phyloP scores from a whole-genome alignment of 225 moss, liverwort and hornwort species.

The Marchantia polymorpha region DNA sequence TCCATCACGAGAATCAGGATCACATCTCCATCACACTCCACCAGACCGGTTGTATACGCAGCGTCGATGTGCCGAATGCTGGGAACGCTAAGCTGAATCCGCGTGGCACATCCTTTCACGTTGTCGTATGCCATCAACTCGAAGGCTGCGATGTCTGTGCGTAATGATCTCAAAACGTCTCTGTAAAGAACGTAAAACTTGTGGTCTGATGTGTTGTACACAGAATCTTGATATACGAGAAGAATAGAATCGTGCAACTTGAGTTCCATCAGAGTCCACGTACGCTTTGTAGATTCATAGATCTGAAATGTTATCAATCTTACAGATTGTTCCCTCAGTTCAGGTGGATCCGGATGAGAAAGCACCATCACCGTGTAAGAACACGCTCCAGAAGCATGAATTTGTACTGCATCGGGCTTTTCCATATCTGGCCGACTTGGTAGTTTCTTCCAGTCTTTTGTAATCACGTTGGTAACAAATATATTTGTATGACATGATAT shows the following conservation, averaged over 20 bases:
- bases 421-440: neutral
- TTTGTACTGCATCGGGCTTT: neutral
- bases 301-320: slow-evolving; percentile 6
- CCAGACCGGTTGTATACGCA: neutral
- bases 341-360: slow-evolving; percentile 7
- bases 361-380: neutral
- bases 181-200: neutral
- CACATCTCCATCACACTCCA: neutral
- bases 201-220: neutral
- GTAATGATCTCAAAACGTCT: neutral
- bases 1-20: neutral
- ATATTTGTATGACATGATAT: neutral
- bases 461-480: neutral
- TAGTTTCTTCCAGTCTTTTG: neutral
- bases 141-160: neutral
- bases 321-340: neutral
- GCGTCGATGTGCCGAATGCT: neutral
- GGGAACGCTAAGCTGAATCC: neutral
- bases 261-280: neutral
- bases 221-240: neutral
- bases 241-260: neutral
- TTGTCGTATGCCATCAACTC: neutral
- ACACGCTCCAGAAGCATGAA: neutral
- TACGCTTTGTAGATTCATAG: neutral
- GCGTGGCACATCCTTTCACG: neutral